Conservation (phyloP, 2,329 filamentous ascomycete species). For the Diaporthe sp. region DNA sequence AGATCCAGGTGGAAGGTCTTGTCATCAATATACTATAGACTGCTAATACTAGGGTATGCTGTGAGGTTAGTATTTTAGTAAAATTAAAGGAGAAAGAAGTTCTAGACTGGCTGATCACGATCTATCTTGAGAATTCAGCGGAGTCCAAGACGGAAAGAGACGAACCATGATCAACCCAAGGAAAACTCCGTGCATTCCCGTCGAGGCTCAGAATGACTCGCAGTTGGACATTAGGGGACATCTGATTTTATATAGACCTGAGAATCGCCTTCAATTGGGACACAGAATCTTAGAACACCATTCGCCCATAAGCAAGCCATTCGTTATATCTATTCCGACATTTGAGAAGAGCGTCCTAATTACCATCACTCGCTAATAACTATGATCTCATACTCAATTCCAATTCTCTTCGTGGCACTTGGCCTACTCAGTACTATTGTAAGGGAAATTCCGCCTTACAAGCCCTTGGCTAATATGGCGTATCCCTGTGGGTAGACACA, state of each 20-base stretch:
- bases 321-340: background rate
- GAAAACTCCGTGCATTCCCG: background rate
- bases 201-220: conserved; percentile 5
- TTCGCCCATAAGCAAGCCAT: background rate
- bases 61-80: background rate
- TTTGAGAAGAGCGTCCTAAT: background rate
- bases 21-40: background rate
- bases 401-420: background rate
- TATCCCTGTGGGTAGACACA: background rate
- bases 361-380: background rate
- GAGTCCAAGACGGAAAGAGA: background rate
- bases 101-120: background rate
- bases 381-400: background rate
- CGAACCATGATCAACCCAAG: background rate
- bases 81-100: background rate
- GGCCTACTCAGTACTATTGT: background rate
- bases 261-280: background rate
- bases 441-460: background rate
- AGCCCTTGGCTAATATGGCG: background rate
- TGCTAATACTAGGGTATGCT: background rate
- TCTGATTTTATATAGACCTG: background rate
- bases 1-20: background rate
- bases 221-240: background rate
- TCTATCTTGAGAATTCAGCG: background rate
- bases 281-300: background rate